These are phyloP conservation scores for Lepidium aucheri DNA, from an alignment of 345 rosid species.

Conservation along the genomic window DNA sequence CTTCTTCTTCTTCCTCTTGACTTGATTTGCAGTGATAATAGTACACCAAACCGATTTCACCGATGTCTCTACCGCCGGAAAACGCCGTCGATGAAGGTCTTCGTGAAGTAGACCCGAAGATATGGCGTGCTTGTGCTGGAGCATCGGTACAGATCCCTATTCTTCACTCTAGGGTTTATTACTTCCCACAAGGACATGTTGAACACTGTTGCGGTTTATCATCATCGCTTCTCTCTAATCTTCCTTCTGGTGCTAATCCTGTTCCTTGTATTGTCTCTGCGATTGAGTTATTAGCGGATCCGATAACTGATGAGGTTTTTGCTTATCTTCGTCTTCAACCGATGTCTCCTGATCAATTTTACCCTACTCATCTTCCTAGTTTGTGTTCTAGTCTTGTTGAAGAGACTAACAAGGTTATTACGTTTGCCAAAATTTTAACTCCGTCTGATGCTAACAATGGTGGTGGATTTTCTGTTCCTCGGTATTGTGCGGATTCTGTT, in stretches of 20 bases:
- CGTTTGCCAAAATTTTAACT: slow-evolving; percentile 69
- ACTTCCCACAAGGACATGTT: slow-evolving; percentile 81
- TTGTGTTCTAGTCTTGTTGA: not conserved
- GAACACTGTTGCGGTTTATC: slow-evolving; percentile 45
- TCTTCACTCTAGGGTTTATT: slow-evolving; percentile 60
- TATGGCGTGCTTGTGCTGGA: slow-evolving; percentile 90
- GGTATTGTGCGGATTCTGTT: slow-evolving; percentile 81
- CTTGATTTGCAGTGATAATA: not conserved
- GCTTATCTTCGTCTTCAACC: slow-evolving; percentile 40
- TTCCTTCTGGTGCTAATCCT: slow-evolving; percentile 22
- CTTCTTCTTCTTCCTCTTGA: not conserved
- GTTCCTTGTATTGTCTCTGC: slow-evolving; percentile 45
- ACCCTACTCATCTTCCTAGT: slow-evolving; percentile 10
- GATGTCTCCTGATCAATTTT: not conserved
- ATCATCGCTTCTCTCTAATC: slow-evolving; percentile 12
- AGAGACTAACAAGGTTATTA: slow-evolving; percentile 28
- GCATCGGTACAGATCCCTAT: slow-evolving; percentile 53
- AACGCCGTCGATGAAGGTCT: slow-evolving; percentile 9
- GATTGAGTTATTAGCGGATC: slow-evolving; percentile 55
- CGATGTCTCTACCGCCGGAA: slow-evolving; percentile 31
- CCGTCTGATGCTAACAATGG: slow-evolving; percentile 95
- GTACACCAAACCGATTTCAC: slow-evolving; percentile 10
- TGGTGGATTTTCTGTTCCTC: slow-evolving; percentile 94
- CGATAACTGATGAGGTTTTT: slow-evolving; percentile 69
- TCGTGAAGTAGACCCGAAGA: slow-evolving; percentile 42